Conservation (phyloP, 352 stramenopile genomes). For the Phytophthora citricola region DNA sequence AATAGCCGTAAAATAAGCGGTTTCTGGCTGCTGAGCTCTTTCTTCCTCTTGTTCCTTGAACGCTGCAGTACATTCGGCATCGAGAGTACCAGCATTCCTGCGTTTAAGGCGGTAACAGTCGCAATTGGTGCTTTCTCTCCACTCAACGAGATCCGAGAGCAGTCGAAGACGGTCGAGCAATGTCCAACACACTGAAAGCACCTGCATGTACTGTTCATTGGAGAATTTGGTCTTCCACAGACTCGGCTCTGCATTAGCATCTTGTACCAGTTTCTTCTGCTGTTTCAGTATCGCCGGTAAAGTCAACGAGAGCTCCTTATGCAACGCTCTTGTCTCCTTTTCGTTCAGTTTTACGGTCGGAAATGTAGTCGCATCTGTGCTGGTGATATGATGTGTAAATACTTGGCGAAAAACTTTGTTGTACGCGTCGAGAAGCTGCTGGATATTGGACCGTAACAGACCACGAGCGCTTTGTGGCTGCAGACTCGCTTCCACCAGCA, state of each 20-base stretch:
- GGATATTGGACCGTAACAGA: constrained; percentile 64
- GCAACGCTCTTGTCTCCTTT: constrained; percentile 42
- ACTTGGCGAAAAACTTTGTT: constrained; percentile 49
- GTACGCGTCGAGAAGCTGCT: constrained; percentile 52
- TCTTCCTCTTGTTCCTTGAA: constrained; percentile 40
- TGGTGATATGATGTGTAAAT: constrained; percentile 63
- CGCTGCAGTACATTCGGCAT: constrained; percentile 35
- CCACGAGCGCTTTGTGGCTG: constrained; percentile 57
- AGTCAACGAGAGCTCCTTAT: constrained; percentile 43
- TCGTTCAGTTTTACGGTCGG: constrained; percentile 32
- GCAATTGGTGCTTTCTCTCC: constrained; percentile 46
- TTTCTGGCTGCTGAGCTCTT: constrained; percentile 18
- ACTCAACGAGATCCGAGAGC: constrained; percentile 71
- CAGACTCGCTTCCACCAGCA: constrained; percentile 60
- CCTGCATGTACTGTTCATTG: constrained; percentile 54
- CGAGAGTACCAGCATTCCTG: constrained; percentile 32
- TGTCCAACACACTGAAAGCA: constrained; percentile 53
- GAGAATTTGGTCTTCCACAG: constrained; percentile 68
- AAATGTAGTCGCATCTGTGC: constrained; percentile 18
- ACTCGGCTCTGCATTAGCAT: constrained; percentile 55
- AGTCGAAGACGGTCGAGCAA: constrained; percentile 64
- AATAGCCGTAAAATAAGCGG: constrained; percentile 24
- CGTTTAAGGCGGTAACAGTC: constrained; percentile 22
- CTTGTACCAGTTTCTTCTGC: constrained; percentile 58
- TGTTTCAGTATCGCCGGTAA: constrained; percentile 49